A percentile compares a stretch with the other conserved stretches of the same genome.
phyloP scores from a whole-genome alignment of 352 stramenopile genomes.

The Nothophytophthora sp. region DNA sequence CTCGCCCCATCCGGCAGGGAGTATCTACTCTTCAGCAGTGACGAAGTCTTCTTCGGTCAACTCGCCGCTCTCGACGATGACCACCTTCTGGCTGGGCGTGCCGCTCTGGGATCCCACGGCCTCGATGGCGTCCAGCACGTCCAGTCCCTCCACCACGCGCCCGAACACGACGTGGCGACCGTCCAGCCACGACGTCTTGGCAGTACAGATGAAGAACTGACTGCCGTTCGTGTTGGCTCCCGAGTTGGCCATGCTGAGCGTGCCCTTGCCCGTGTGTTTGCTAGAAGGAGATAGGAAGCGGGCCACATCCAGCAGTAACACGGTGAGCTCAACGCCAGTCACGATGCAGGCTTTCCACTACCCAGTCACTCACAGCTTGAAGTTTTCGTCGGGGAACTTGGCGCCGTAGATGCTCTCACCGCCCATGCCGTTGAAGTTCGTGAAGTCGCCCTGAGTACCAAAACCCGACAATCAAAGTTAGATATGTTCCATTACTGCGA shows the following conservation, averaged over 20 bases:
- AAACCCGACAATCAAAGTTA: slow-evolving; percentile 14
- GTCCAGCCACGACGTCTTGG: slow-evolving; percentile 92
- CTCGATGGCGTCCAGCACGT: slow-evolving; percentile 97
- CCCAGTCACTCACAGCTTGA: slow-evolving; percentile 64
- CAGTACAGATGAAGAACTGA: slow-evolving; percentile 98
- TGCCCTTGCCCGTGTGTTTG: slow-evolving; percentile 74
- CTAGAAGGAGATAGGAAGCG: slow-evolving; percentile 7
- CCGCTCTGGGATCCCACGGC: slow-evolving; percentile 91
- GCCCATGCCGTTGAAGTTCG: slow-evolving; percentile 72
- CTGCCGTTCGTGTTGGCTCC: slow-evolving; percentile 93
- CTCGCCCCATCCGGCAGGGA: too few species aligned
- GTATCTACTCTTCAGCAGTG: slow-evolving; percentile 37
- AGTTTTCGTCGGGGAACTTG: slow-evolving; percentile 87
- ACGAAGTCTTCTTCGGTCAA: slow-evolving; percentile 63
- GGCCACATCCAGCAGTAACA: not conserved
- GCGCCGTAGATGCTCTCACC: slow-evolving; percentile 80
- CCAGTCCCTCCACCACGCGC: slow-evolving; percentile 94
- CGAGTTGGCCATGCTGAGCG: slow-evolving; percentile 86
- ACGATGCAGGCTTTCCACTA: slow-evolving; percentile 1
- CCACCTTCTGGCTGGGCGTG: slow-evolving; percentile 82
- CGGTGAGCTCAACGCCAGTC: not conserved
- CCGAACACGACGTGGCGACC: slow-evolving; percentile 92
- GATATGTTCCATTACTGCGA: too few species aligned
- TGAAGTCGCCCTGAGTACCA: slow-evolving; percentile 90
- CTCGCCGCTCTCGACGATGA: slow-evolving; percentile 96